Evolutionary conservation across 140 eudicot genomes (phyloP), one percentile per base, ranked within the genome.

Genomic region (Erigeron philadelphicus): DNA sequence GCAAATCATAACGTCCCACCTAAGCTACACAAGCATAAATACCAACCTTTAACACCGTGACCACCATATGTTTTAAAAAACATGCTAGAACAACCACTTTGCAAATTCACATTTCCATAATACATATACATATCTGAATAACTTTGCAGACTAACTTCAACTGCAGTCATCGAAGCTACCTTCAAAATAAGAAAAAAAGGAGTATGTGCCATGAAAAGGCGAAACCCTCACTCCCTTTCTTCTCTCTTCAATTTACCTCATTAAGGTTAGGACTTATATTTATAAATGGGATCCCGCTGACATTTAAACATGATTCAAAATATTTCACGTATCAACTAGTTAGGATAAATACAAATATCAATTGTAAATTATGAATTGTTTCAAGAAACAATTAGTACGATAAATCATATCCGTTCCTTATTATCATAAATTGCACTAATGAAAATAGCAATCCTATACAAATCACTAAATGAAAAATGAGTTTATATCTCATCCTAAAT

Each of bases 1-100:
- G 57, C 11, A 66, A 0, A 31, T 31, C 38, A 31, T 31, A 31
- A 13, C 56, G n/a, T 49, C 18, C 19, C 3, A 8, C 17, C 1
- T 2, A 49, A 49, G 56, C 19, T 50, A n/a, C 56, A n/a, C 56
- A 13, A 31, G 38, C 7, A 50, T 50, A n/a, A 17, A n/a, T 8
- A 50, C 19, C 19, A 50, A n/a, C 6, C 16, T 50, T n/a, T 3
- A 50, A 9, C 56, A 12, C 19, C 56, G 38, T n/a, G 56, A 48
- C 12, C 42, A n/a, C 31, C 72, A 48, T 66, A 48, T 11, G 25
- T 66, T 21, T 70, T 70, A 57, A 70, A 16, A 59, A 71, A n/a
- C 58, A 43, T 58, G 58, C 58, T 59, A 71, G 0, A 12, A 70
- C 44, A 57, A 71, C 47, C 67, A 21, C 16, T 71, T 44, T 13